Percentiles rank a stretch among this genome's conserved stretches.
phyloP scores from a whole-genome alignment of 2,329 filamentous ascomycete genomes.

The Xylaria sp. region DNA sequence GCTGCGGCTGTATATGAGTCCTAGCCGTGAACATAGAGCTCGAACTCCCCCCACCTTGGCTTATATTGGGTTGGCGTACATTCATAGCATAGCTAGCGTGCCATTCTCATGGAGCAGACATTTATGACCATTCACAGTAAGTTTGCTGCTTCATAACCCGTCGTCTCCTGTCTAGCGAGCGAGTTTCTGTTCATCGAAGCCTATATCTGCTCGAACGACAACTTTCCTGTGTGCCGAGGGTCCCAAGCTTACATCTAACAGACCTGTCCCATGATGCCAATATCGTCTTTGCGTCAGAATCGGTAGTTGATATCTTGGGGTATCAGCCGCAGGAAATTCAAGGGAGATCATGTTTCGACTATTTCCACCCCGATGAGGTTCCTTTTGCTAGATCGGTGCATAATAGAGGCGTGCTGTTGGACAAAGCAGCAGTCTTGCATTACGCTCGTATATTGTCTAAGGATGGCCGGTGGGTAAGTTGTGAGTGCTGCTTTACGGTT shows the following conservation, averaged over 20 bases:
- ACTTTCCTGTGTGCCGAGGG: conserved; percentile 18
- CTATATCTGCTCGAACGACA: background rate
- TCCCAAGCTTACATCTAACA: conserved; percentile 51
- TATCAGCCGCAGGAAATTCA: conserved; percentile 81
- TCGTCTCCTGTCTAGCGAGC: background rate
- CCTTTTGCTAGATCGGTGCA: conserved; percentile 79
- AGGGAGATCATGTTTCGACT: conserved; percentile 83
- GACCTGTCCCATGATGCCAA: conserved; percentile 80
- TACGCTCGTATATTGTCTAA: conserved; percentile 79
- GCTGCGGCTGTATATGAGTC: conserved; percentile 33
- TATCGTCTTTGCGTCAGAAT: conserved; percentile 86
- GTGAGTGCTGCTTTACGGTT: conserved; percentile 90
- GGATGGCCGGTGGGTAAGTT: conserved; percentile 78
- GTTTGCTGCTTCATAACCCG: conserved; percentile 50
- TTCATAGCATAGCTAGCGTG: conserved; percentile 41
- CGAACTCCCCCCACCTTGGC: conserved; percentile 35
- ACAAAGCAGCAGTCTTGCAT: conserved; percentile 86
- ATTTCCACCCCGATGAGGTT: conserved; percentile 85
- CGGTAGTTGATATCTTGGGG: conserved; percentile 77
- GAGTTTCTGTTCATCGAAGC: background rate
- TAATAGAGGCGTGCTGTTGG: conserved; percentile 76
- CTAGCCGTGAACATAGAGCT: conserved; percentile 43
- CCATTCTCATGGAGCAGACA: conserved; percentile 76
- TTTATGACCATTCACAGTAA: conserved; percentile 92
- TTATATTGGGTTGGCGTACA: conserved; percentile 42